These are phyloP conservation scores for Pachyrhizus erosus DNA, from an alignment of 306 rosid genomes.

Conservation along the genomic window DNA sequence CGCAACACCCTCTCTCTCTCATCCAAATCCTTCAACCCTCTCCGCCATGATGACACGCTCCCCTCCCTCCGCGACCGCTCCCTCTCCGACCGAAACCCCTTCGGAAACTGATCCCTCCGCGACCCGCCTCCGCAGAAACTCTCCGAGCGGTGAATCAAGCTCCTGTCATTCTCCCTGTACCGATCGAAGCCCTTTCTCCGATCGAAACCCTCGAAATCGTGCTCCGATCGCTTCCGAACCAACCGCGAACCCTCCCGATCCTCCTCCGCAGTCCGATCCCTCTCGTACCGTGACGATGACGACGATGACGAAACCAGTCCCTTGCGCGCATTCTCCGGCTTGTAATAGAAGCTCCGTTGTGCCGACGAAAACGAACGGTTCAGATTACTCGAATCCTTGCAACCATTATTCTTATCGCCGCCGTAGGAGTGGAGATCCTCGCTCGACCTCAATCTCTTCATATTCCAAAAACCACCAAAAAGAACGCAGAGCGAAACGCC, in stretches of 20 bases:
- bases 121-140: constrained; percentile 66
- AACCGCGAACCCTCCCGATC: constrained; percentile 77
- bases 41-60: constrained; percentile 88
- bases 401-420: constrained; percentile 43
- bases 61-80: constrained; percentile 85
- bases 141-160: constrained; percentile 81
- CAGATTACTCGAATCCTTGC: constrained; percentile 58
- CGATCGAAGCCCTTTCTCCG: constrained; percentile 87
- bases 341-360: constrained; percentile 72
- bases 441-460: constrained; percentile 94
- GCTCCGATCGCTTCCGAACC: constrained; percentile 82
- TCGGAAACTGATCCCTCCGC: constrained; percentile 81
- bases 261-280: constrained; percentile 78
- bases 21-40: constrained; percentile 83
- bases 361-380: constrained; percentile 72
- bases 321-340: constrained; percentile 67
- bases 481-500: constrained; percentile 15
- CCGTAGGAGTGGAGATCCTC: constrained; percentile 84
- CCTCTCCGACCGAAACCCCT: constrained; percentile 96
- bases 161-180: constrained; percentile 70
- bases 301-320: constrained; percentile 51
- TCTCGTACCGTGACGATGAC: constrained; percentile 60
- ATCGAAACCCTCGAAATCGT: constrained; percentile 80
- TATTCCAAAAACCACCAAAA: constrained; percentile 37
- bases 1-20: constrained; percentile 57